A percentile compares a stretch with the other conserved stretches of the same genome.
Evolutionary conservation across 2,329 filamentous ascomycete species (phyloP).

Genomic region (Diaporthe ampelina): DNA sequence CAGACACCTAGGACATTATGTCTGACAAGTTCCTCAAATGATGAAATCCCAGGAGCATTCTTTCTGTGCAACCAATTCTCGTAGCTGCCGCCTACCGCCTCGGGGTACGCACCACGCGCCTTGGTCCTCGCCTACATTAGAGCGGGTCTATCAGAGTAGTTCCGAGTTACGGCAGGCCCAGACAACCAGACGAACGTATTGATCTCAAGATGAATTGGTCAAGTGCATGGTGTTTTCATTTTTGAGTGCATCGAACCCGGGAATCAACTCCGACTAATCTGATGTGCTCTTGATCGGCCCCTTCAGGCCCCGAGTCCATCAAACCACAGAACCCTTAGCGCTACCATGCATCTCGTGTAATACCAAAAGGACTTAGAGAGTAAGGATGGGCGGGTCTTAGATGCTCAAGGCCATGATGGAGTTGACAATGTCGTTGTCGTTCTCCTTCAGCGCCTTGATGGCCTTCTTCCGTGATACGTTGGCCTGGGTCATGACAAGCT

Average conservation of each 20-base stretch:
- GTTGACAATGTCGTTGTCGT: slow-evolving; percentile 99
- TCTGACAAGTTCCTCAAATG: neutral
- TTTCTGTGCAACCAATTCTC: neutral
- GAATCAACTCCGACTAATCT: slow-evolving; percentile 31
- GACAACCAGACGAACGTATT: neutral
- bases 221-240: slow-evolving; percentile 40
- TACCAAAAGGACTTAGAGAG: slow-evolving; percentile 5
- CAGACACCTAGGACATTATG: neutral
- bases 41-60: neutral
- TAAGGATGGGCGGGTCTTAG: slow-evolving; percentile 56
- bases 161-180: neutral
- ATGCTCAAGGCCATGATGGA: slow-evolving; percentile 99
- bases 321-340: slow-evolving; percentile 34
- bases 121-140: slow-evolving; percentile 88
- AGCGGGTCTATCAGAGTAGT: slow-evolving; percentile 78
- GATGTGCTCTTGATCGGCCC: slow-evolving; percentile 33
- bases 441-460: slow-evolving; percentile 98
- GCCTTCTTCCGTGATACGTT: slow-evolving; percentile 98
- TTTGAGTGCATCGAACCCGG: slow-evolving; percentile 32
- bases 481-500: slow-evolving; percentile 98
- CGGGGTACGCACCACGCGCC: slow-evolving; percentile 92
- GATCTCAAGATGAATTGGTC: slow-evolving; percentile 15
- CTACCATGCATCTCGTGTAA: slow-evolving; percentile 19
- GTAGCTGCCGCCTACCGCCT: slow-evolving; percentile 70
- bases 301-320: slow-evolving; percentile 32